Evolutionary conservation across 306 rosid species (phyloP).

Genomic region (Cotoneaster glaucophyllus): DNA sequence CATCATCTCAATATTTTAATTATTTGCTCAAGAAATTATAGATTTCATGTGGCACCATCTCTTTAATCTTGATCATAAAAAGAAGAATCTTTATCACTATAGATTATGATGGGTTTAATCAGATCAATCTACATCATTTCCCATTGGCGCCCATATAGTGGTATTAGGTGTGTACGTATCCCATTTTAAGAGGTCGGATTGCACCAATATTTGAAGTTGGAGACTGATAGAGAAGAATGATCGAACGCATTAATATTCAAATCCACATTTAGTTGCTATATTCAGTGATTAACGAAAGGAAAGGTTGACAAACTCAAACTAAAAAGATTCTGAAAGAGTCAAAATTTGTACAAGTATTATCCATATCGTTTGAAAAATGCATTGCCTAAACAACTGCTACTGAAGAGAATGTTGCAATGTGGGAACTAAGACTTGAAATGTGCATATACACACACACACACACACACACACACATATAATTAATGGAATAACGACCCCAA

Average conservation of each 20-base stretch:
- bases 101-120: not conserved
- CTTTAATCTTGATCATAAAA: not conserved
- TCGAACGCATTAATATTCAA: not conserved
- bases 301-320: not conserved
- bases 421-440: not conserved
- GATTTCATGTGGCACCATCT: not conserved
- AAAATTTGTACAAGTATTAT: not conserved
- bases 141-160: slow-evolving; percentile 8
- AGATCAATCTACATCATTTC: slow-evolving; percentile 8
- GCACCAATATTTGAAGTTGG: not conserved
- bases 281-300: not conserved
- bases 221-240: not conserved
- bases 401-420: not conserved
- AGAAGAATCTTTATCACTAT: not conserved
- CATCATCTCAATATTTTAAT: not conserved
- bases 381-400: not conserved
- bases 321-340: not conserved
- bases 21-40: not conserved
- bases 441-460: not conserved
- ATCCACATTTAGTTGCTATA: not conserved
- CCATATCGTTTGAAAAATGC: not conserved
- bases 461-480: no score
- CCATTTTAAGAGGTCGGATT: not conserved
- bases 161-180: slow-evolving; percentile 22
- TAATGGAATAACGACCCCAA: no score